Evolutionary conservation across 192 early-diverging fungal genomes (phyloP).

Genomic region (Coemansia umbellata): DNA sequence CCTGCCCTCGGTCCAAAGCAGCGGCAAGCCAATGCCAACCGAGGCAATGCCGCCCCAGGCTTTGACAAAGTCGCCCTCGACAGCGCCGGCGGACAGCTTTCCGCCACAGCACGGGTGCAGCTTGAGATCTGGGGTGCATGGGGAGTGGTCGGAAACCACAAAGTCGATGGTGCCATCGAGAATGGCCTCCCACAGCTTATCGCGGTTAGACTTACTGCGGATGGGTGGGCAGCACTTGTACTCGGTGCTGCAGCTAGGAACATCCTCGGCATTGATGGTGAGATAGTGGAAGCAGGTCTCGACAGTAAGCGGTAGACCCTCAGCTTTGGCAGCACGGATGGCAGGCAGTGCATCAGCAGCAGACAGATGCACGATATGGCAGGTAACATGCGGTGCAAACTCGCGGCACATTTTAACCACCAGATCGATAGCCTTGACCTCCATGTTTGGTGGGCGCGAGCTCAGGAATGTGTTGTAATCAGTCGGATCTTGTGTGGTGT

Average conservation of each 20-base stretch:
- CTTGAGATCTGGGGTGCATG: slow-evolving; percentile 76
- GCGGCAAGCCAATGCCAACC: slow-evolving; percentile 73
- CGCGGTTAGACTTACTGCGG: slow-evolving; percentile 64
- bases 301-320: slow-evolving; percentile 67
- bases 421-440: slow-evolving; percentile 69
- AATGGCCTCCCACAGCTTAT: slow-evolving; percentile 68
- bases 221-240: slow-evolving; percentile 87
- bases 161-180: slow-evolving; percentile 76
- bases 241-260: slow-evolving; percentile 68
- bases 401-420: slow-evolving; percentile 66
- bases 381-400: slow-evolving; percentile 61
- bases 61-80: slow-evolving; percentile 71
- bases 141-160: slow-evolving; percentile 81
- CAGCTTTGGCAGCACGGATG: slow-evolving; percentile 66
- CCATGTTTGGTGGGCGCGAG: slow-evolving; percentile 67
- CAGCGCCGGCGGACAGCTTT: slow-evolving; percentile 11
- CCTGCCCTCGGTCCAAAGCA: slow-evolving; percentile 73
- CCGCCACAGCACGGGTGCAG: slow-evolving; percentile 50
- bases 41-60: slow-evolving; percentile 83
- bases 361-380: slow-evolving; percentile 82
- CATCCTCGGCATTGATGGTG: slow-evolving; percentile 60
- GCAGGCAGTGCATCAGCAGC: slow-evolving; percentile 69
- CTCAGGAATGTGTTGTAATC: slow-evolving; percentile 64
- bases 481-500: slow-evolving; percentile 50
- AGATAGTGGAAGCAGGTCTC: slow-evolving; percentile 86